Evolutionary conservation across 768 basidiomycete species (phyloP).

Genomic region (Suillus clintonianus): DNA sequence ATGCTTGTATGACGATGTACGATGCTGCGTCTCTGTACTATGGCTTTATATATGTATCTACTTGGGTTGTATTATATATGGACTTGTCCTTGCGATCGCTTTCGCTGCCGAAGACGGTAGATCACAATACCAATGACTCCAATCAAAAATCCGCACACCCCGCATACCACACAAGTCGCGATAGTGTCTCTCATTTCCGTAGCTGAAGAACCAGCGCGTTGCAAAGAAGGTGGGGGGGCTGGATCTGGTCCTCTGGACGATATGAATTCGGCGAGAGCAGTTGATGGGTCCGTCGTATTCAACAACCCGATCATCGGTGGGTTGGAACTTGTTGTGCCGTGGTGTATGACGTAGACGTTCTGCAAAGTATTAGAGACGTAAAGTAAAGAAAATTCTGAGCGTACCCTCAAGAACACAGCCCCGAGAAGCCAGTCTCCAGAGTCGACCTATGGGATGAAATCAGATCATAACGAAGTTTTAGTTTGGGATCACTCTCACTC

Average conservation of each 20-base stretch:
- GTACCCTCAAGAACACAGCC: constrained; percentile 56
- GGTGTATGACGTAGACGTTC: constrained; percentile 59
- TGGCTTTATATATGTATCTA: not conserved
- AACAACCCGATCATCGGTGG: constrained; percentile 49
- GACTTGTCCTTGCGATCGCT: constrained; percentile 8
- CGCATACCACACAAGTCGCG: constrained; percentile 26
- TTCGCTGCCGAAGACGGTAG: constrained; percentile 5
- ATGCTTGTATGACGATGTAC: not conserved
- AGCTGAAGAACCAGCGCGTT: not conserved
- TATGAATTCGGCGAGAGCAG: constrained; percentile 42
- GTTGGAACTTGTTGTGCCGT: constrained; percentile 39
- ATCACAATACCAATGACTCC: constrained; percentile 30
- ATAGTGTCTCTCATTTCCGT: constrained; percentile 18
- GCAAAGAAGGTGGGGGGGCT: constrained; percentile 22
- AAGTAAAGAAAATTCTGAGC: constrained; percentile 9
- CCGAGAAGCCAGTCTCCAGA: constrained; percentile 65
- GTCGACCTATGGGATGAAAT: constrained; percentile 36
- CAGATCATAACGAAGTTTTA: constrained; percentile 2
- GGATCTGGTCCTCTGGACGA: constrained; percentile 44
- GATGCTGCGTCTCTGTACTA: not conserved
- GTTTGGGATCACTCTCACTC: constrained; percentile 27
- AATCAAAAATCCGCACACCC: constrained; percentile 37
- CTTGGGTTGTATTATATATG: not conserved
- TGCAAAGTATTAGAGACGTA: constrained; percentile 22
- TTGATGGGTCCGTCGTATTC: constrained; percentile 41